Base-by-base conservation (phyloP, 2,329 filamentous ascomycete species). In the Venturia nashicola region DNA sequence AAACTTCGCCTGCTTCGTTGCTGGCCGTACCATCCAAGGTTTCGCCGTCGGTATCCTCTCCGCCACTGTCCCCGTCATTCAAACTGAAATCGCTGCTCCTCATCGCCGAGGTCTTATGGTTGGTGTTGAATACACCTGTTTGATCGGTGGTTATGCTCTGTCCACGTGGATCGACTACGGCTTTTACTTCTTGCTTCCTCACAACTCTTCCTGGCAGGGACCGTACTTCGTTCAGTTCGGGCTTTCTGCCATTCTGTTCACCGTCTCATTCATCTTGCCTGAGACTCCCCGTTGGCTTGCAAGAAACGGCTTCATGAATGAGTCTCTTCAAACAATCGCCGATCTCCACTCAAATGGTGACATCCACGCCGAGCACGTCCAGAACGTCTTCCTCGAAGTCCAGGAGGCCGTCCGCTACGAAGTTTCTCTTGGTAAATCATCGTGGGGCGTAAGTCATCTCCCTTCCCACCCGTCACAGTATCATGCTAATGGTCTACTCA, bases 221-320 rank as follows among this genome's bases (percentile, higher is more conserved):
- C 55, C 55, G 39, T 42, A 39, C n/a, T 39, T 20, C 16, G 39
- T 59, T 42, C 55, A 59, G 32, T 34, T 59, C 4, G 34, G 34
- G 2, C 32, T 39, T 5, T n/a, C 34, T 2, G 1, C 14, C 39
- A 39, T 59, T 18, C 32, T 76, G n/a, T 75, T 6, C 75, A 72
- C 65, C 75, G 74, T 74, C 3, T 51, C 46, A 8, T 51, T 51
- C 46, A 51, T 51, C 66, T 68, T 75, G 1, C 75, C 75, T 2
- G 74, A 76, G 59, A 76, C 74, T 0, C 74, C 75, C 20, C 71
- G 74, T 48, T 78, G 76, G 75, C 68, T 78, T 5, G 76, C 75
- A 12, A 72, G 71, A 60, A 77, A 76, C 63, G 75, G 74, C 0
- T 76, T 75, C 61, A 72, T 71, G 69, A 61, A 75, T 54, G 75